Percentiles rank a stretch among this genome's conserved stretches.
Conservation (phyloP, 2,329 filamentous ascomycete species). For the Cercospora canescens region DNA sequence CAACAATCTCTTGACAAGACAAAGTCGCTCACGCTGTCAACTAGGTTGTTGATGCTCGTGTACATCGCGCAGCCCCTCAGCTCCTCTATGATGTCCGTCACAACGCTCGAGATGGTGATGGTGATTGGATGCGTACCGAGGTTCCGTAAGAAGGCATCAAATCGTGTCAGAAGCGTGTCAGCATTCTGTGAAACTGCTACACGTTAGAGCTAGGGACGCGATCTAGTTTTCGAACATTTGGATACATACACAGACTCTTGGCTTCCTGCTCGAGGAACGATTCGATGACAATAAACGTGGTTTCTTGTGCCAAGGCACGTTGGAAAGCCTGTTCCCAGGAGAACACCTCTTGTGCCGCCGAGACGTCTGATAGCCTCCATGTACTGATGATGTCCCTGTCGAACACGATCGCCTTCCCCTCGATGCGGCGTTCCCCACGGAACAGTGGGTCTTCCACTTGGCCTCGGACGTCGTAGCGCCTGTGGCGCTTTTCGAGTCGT, state of each 20-base stretch:
- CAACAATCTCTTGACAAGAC: slow-evolving; percentile 27
- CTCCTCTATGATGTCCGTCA: slow-evolving; percentile 24
- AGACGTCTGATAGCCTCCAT: slow-evolving; percentile 24
- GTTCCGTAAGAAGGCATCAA: slow-evolving; percentile 13
- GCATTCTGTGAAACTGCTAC: not conserved
- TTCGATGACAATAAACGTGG: slow-evolving; percentile 25
- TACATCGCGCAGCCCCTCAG: not conserved
- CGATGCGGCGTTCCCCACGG: not conserved
- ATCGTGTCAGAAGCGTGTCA: slow-evolving; percentile 1
- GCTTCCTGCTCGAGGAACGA: slow-evolving; percentile 23
- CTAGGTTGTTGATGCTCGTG: slow-evolving; percentile 12
- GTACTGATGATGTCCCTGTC: slow-evolving; percentile 29
- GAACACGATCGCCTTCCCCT: slow-evolving; percentile 21
- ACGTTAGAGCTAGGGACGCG: not conserved
- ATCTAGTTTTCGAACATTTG: not conserved
- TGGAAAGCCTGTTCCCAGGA: slow-evolving; percentile 32
- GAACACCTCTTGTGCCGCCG: slow-evolving; percentile 27
- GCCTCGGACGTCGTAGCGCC: not conserved
- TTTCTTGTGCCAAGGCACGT: slow-evolving; percentile 25
- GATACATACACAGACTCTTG: not conserved
- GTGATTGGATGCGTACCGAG: slow-evolving; percentile 27
- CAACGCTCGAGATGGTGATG: slow-evolving; percentile 24
- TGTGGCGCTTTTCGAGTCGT: not conserved
- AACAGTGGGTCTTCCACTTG: not conserved
- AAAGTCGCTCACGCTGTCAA: slow-evolving; percentile 19